Percentiles rank a stretch among this genome's conserved stretches.
Conservation (phyloP, 1,139 yeast species). For the Yamadazyma pseudoaaseri region DNA sequence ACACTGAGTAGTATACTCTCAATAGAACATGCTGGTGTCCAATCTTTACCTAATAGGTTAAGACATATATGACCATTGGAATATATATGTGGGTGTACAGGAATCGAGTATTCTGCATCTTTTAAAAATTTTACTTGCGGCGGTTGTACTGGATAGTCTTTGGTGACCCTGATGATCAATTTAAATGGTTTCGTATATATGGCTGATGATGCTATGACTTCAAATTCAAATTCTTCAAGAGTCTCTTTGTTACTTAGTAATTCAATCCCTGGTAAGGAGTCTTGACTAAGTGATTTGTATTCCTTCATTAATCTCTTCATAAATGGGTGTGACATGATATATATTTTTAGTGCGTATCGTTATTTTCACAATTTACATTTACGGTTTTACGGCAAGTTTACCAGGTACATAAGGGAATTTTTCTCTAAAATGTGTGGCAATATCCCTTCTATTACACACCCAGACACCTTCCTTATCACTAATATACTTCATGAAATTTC, state of each 20-base stretch:
- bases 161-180: constrained; percentile 37
- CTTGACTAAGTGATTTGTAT: constrained; percentile 22
- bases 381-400: constrained; percentile 8
- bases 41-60: constrained; percentile 60
- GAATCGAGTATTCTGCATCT: constrained; percentile 34
- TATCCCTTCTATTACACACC: constrained; percentile 32
- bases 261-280: constrained; percentile 27
- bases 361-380: not conserved
- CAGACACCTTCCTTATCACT: constrained; percentile 29
- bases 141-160: constrained; percentile 60
- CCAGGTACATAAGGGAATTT: constrained; percentile 19
- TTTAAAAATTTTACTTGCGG: constrained; percentile 59
- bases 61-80: constrained; percentile 75
- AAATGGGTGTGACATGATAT: constrained; percentile 25
- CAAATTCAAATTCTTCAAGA: constrained; percentile 24
- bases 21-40: constrained; percentile 72
- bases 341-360: not conserved
- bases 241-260: constrained; percentile 23
- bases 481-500: constrained; percentile 31
- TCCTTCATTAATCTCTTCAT: constrained; percentile 45
- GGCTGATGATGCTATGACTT: constrained; percentile 17
- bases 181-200: constrained; percentile 34
- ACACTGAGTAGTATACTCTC: constrained; percentile 55
- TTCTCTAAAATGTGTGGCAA: constrained; percentile 25
- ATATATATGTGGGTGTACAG: constrained; percentile 72